Percentiles rank a stretch among this genome's conserved stretches.
These are phyloP conservation scores for Xerocomellus dryophilus DNA, from an alignment of 768 basidiomycete genomes.

Conservation along the genomic window DNA sequence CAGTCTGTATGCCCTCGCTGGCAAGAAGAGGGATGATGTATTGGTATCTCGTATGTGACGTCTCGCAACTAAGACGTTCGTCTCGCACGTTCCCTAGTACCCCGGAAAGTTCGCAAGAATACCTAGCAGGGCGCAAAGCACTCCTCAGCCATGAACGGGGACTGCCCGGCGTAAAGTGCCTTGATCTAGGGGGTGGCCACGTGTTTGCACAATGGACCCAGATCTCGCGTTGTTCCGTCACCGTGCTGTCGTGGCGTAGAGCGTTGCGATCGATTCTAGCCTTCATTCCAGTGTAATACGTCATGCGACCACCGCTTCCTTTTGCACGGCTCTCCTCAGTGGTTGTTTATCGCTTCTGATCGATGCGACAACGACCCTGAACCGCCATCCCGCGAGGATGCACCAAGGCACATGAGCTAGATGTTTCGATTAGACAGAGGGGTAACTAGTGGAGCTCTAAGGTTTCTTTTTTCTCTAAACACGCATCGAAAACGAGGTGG, in stretches of 20 bases:
- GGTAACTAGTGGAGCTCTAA: slow-evolving; percentile 1
- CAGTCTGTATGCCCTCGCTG: slow-evolving; percentile 22
- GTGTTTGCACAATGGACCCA: no score
- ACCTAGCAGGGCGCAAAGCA: no score
- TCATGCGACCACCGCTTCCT: no score
- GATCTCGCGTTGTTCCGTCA: no score
- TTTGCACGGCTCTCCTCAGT: no score
- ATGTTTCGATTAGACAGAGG: not conserved
- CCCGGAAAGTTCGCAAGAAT: not conserved
- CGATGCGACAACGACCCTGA: no score
- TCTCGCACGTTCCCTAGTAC: not conserved
- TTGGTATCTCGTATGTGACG: not conserved
- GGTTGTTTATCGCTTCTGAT: no score
- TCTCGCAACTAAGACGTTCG: not conserved
- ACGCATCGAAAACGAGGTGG: not conserved
- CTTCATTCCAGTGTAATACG: no score
- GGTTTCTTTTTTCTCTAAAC: not conserved
- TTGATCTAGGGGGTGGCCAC: no score
- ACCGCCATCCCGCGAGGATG: no score
- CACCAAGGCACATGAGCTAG: not conserved
- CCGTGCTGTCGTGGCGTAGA: no score
- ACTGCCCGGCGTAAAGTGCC: not conserved
- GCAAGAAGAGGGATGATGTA: not conserved
- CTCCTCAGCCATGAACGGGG: not conserved
- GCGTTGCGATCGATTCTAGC: no score